phyloP scores from a whole-genome alignment of 2,329 filamentous ascomycete genomes.

The Zymoseptoria crescenta region DNA sequence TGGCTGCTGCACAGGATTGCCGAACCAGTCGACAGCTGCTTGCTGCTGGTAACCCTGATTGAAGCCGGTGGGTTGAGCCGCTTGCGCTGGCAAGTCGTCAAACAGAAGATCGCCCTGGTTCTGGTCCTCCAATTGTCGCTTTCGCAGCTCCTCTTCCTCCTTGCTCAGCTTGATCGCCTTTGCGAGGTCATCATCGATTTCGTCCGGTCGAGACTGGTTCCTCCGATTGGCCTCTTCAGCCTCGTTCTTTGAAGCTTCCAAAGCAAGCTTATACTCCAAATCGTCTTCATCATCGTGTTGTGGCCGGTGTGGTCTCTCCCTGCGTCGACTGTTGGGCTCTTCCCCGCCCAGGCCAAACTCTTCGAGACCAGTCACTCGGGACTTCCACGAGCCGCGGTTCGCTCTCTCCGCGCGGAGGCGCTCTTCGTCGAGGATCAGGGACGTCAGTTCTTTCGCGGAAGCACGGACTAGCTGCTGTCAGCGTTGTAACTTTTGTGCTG shows the following conservation, averaged over 20 bases:
- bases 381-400: constrained; percentile 94
- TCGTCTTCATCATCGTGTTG: constrained; percentile 66
- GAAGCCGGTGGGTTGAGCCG: constrained; percentile 70
- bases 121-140: constrained; percentile 75
- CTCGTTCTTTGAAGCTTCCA: constrained; percentile 91
- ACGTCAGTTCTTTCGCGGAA: constrained; percentile 90
- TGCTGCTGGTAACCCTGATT: constrained; percentile 98
- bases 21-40: constrained; percentile 91
- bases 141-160: constrained; percentile 83
- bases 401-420: constrained; percentile 80
- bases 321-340: constrained; percentile 32
- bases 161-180: constrained; percentile 94
- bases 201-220: constrained; percentile 35
- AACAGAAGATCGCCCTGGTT: constrained; percentile 77
- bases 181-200: constrained; percentile 77
- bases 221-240: constrained; percentile 78
- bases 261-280: constrained; percentile 77
- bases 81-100: constrained; percentile 62
- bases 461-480: constrained; percentile 65
- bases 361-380: constrained; percentile 85
- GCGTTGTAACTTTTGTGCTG: constrained; percentile 4
- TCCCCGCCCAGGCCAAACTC: constrained; percentile 30
- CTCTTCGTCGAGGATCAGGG: constrained; percentile 88
- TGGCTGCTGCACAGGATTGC: constrained; percentile 65
- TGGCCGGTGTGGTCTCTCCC: constrained; percentile 31